Percentiles rank a stretch among this genome's conserved stretches.
phyloP scores from a whole-genome alignment of 2,329 filamentous ascomycete genomes.

The Periconia sp. region DNA sequence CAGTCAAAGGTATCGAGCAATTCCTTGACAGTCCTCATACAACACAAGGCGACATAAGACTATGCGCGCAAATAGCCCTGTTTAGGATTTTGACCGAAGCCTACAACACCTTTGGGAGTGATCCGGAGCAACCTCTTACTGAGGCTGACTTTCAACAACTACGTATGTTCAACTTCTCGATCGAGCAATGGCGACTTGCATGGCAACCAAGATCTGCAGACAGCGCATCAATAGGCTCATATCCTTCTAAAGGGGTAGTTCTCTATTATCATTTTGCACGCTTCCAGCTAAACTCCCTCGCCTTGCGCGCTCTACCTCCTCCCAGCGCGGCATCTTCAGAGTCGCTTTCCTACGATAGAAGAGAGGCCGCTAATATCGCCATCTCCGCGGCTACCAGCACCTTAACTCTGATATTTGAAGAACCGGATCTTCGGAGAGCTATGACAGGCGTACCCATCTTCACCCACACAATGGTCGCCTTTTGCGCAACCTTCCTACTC shows the following conservation, averaged over 20 bases:
- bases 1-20: conserved; percentile 44
- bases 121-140: conserved; percentile 43
- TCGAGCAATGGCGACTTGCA: conserved; percentile 51
- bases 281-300: conserved; percentile 59
- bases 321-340: conserved; percentile 53
- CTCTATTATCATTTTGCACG: conserved; percentile 62
- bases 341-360: conserved; percentile 51
- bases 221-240: conserved; percentile 35
- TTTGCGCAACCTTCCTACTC: conserved; percentile 59
- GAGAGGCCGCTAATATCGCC: conserved; percentile 49
- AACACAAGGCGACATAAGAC: conserved; percentile 36
- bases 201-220: conserved; percentile 45
- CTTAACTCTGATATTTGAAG: conserved; percentile 54
- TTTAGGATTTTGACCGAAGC: conserved; percentile 43
- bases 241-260: conserved; percentile 57
- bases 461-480: conserved; percentile 60
- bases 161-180: conserved; percentile 49
- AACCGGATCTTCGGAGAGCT: conserved; percentile 52
- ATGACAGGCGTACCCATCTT: conserved; percentile 57
- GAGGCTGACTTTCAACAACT: conserved; percentile 47
- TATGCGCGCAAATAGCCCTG: conserved; percentile 38
- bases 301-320: conserved; percentile 50
- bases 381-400: conserved; percentile 56
- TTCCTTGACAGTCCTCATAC: conserved; percentile 37
- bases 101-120: conserved; percentile 40